Evolutionary conservation across 2,329 filamentous ascomycete genomes (phyloP).

Genomic region (Colletotrichum incanum): DNA sequence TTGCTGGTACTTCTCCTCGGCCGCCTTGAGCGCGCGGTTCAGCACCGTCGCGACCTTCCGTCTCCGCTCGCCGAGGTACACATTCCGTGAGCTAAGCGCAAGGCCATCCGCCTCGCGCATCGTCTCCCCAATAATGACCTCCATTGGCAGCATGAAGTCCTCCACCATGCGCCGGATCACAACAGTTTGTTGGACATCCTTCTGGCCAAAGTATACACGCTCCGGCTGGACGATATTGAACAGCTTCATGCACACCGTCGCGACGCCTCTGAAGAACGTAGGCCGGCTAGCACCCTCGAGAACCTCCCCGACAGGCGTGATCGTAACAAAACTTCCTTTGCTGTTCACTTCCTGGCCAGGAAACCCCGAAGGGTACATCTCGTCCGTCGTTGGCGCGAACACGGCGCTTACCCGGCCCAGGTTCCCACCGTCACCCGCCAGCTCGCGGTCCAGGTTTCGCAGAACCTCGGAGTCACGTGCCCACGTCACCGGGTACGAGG

Average conservation of each 20-base stretch:
- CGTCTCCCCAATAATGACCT: slow-evolving; percentile 83
- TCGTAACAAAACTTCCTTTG: slow-evolving; percentile 89
- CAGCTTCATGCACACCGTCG: slow-evolving; percentile 93
- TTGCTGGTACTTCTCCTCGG: slow-evolving; percentile 75
- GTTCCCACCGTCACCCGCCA: slow-evolving; percentile 73
- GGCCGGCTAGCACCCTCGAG: slow-evolving; percentile 90
- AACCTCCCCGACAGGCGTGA: slow-evolving; percentile 86
- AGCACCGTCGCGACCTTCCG: slow-evolving; percentile 82
- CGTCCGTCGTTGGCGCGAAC: slow-evolving; percentile 85
- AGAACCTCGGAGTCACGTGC: slow-evolving; percentile 80
- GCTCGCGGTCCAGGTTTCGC: slow-evolving; percentile 77
- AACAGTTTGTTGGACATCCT: slow-evolving; percentile 96
- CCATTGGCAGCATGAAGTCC: slow-evolving; percentile 86
- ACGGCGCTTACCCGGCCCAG: slow-evolving; percentile 83
- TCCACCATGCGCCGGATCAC: slow-evolving; percentile 89
- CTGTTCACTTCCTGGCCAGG: slow-evolving; percentile 81
- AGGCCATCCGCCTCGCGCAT: slow-evolving; percentile 85
- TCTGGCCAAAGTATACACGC: slow-evolving; percentile 92
- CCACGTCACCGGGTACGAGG: slow-evolving; percentile 93
- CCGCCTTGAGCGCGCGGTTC: slow-evolving; percentile 77
- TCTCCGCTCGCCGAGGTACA: slow-evolving; percentile 86
- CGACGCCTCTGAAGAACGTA: slow-evolving; percentile 96
- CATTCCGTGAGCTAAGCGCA: slow-evolving; percentile 93
- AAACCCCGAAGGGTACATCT: slow-evolving; percentile 90
- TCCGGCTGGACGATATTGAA: slow-evolving; percentile 72